Evolutionary conservation across 2,329 filamentous ascomycete genomes (phyloP), one percentile per base, ranked within the genome.

Genomic region (Dothideomycetes sp.): DNA sequence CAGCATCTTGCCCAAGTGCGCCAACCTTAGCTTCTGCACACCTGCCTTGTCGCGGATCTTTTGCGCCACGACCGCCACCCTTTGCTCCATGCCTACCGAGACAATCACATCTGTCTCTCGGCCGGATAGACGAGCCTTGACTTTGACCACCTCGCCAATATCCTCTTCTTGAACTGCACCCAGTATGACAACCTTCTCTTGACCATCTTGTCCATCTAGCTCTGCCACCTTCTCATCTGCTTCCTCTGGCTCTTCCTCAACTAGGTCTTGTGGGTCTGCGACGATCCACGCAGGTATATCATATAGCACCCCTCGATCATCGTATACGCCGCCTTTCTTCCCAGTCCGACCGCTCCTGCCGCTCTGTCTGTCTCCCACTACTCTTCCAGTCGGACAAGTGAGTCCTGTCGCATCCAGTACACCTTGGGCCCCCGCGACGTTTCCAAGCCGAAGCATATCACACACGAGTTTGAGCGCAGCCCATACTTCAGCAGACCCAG

Each of bases 1-100:
- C 34, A 94, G 70, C 37, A 88, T 75, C 55, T 79, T 85, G 49
- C 88, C 88, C 60, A 91, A 72, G 57, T 94, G 93, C 15, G 77
- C 79, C 43, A 94, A 73, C 39, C 77, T 76, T 37, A 94, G 66
- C 35, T 69, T 73, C 45, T 75, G 76, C 65, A 86, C 81, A 49
- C 68, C 67, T 19, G 75, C 72, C 53, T 81, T 72, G 34, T 79
- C 71, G 15, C 72, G 69, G 27, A 93, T 65, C 52, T 71, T 79
- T 45, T 70, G 69, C 2, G 76, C 66, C 22, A 94, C 56, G 31
- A 66, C 70, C 15, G 73, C 68, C 8, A 89, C 77, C n/a, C 64
- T 69, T 50, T 91, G 49, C 42, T 56, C 57, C 37, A 44, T 52
- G 4, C 55, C 53, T 7, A 63, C 45, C 29, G 48, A 47, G 10